Base-by-base conservation (phyloP, 495 filamentous ascomycete genomes). In the Lepidopterella palustris region DNA sequence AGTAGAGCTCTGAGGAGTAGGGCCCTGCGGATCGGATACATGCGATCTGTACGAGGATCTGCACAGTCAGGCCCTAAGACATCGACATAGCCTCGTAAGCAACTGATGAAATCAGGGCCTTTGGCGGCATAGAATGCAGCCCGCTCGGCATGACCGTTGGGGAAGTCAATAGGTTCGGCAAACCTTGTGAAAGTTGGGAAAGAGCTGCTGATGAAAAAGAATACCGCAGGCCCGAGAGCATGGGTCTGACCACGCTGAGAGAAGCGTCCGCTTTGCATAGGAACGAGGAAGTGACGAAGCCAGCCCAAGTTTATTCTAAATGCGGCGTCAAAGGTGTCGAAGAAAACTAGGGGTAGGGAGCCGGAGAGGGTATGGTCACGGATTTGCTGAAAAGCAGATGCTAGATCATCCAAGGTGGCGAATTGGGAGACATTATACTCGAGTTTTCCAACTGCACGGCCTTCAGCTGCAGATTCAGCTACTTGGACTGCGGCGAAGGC, bases 251-350 rank as follows among this genome's bases (percentile, higher is more conserved):
- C 60, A 20, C 45, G 35, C 28, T 67, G 60, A 1, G 39, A 57
- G 64, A 67, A 67, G 1, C 13, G 26, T 18, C 64, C 64, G 48
- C 60, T 42, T 4, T 58, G 61, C 64, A 64, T 67, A 24, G 63
- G 18, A 8, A 42, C 45, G 3, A 56, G 21, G 27, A 67, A 53
- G 8, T 61, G 45, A 15, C 35, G 35, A 42, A 42, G 35, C 35
- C 35, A 42, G 3, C 35, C 35, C 18, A 42, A 10, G 10, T 42
- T 42, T 15, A 42, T 42, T 11, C 35, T 18, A 18, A 42, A 42
- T 11, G 35, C 35, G 35, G 35, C 35, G 35, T 67, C 64, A 28
- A 60, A 67, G 50, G 60, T 64, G 27, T 63, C 64, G 29, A 67
- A 64, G 5, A 24, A 57, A 10, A 64, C 64, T 45, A 64, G 48